phyloP scores from a whole-genome alignment of 1,284 basidiomycete genomes.

The Peniophora sp. region DNA sequence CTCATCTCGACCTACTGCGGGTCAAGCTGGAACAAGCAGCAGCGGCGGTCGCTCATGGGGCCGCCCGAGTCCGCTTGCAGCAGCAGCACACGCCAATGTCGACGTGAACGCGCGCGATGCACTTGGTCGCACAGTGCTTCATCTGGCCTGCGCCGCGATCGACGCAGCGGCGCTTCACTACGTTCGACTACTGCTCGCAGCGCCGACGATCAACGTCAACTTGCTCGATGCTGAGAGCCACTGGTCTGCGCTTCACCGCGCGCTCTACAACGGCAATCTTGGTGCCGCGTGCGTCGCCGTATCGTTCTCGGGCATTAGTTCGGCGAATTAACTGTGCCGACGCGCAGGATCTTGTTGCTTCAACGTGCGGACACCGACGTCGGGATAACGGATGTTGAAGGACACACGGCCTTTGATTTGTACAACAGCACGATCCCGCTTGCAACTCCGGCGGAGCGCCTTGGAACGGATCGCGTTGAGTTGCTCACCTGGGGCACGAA shows the following conservation, averaged over 20 bases:
- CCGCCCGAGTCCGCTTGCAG: constrained; percentile 36
- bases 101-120: constrained; percentile 73
- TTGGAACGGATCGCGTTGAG: constrained; percentile 34
- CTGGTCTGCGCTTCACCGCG: constrained; percentile 91
- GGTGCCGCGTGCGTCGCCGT: constrained; percentile 50
- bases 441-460: constrained; percentile 46
- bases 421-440: constrained; percentile 86
- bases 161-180: constrained; percentile 69
- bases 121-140: constrained; percentile 76
- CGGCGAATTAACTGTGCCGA: constrained; percentile 1
- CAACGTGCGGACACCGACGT: constrained; percentile 71
- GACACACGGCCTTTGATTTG: constrained; percentile 89
- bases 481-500: constrained; percentile 93
- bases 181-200: constrained; percentile 72
- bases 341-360: constrained; percentile 59
- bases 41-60: constrained; percentile 65
- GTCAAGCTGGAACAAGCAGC: constrained; percentile 24
- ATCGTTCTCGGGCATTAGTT: not conserved
- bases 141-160: constrained; percentile 66
- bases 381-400: constrained; percentile 79
- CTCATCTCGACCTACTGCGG: constrained; percentile 22
- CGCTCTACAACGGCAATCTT: constrained; percentile 84
- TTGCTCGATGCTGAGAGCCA: constrained; percentile 77
- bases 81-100: constrained; percentile 22
- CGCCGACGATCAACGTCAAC: constrained; percentile 79